phyloP scores from a whole-genome alignment of 345 rosid genomes.

The Ailanthus altissimus region DNA sequence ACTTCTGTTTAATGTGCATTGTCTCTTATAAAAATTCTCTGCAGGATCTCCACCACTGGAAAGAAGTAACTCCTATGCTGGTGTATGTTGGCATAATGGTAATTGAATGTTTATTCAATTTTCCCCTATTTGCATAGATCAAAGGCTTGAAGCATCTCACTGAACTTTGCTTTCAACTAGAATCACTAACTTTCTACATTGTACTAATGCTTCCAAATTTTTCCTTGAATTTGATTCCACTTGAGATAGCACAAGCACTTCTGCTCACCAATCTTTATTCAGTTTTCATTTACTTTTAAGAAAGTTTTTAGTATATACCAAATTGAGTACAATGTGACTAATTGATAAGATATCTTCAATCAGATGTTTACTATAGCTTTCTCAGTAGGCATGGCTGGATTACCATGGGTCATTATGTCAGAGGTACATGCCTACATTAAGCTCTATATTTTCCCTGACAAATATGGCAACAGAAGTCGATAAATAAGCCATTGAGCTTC shows the following conservation, averaged over 20 bases:
- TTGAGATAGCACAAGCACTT: too few species aligned
- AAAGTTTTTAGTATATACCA: not conserved
- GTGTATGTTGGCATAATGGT: conserved; percentile 20
- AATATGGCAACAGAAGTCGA: not conserved
- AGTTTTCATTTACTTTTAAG: not conserved
- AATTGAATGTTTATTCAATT: not conserved
- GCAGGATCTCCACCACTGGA: conserved; percentile 21
- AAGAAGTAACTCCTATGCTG: conserved; percentile 17
- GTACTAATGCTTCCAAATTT: too few species aligned
- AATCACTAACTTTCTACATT: too few species aligned
- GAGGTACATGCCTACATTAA: not conserved
- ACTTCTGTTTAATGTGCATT: not conserved
- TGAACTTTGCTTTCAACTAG: too few species aligned
- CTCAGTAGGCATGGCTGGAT: conserved; percentile 6
- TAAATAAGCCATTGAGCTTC: not conserved
- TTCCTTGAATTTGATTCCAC: too few species aligned
- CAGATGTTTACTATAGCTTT: not conserved
- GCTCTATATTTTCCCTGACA: not conserved
- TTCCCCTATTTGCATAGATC: not conserved
- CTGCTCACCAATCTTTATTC: too few species aligned
- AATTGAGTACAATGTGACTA: not conserved
- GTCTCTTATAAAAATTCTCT: not conserved
- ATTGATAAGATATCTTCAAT: not conserved
- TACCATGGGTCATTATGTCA: conserved; percentile 23
- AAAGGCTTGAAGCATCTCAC: too few species aligned